A percentile compares a stretch with the other conserved stretches of the same genome.
Conservation (phyloP, 2,329 filamentous ascomycete genomes). For the Nectriaceae sp. region DNA sequence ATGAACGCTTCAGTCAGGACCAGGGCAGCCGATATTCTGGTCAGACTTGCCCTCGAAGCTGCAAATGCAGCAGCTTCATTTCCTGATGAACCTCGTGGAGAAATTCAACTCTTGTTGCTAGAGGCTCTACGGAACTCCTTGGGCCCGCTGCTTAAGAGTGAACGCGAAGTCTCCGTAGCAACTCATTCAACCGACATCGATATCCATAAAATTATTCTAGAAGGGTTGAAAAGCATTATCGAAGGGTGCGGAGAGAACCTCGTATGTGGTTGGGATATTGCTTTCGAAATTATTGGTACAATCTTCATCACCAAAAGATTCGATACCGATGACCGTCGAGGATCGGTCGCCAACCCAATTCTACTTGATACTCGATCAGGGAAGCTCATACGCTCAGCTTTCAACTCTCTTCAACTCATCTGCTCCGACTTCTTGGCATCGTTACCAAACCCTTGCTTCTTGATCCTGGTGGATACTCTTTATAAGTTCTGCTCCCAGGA, state of each 20-base stretch:
- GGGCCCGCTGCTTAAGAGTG: constrained; percentile 51
- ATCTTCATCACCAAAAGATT: constrained; percentile 62
- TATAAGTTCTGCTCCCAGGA: constrained; percentile 87
- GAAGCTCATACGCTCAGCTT: constrained; percentile 81
- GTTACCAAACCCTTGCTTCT: constrained; percentile 69
- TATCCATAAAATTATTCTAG: constrained; percentile 77
- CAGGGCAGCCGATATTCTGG: constrained; percentile 66
- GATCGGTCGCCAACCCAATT: constrained; percentile 31
- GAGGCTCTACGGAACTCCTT: constrained; percentile 65
- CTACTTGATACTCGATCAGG: constrained; percentile 61
- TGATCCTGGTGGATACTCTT: constrained; percentile 81
- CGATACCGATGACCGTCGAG: constrained; percentile 35
- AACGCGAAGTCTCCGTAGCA: constrained; percentile 56
- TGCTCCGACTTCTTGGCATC: constrained; percentile 90
- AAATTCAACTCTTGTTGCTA: constrained; percentile 73
- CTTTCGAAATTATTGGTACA: constrained; percentile 82
- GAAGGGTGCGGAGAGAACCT: constrained; percentile 88
- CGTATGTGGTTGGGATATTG: constrained; percentile 79
- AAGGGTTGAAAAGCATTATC: constrained; percentile 78
- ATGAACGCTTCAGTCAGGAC: constrained; percentile 55
- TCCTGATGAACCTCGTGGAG: constrained; percentile 50
- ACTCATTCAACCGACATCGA: constrained; percentile 69
- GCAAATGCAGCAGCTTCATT: constrained; percentile 57
- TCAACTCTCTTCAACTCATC: constrained; percentile 86
- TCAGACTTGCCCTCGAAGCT: constrained; percentile 58